Base-by-base conservation (phyloP, 352 stramenopile genomes). In the Elongisporangium prolatum region DNA sequence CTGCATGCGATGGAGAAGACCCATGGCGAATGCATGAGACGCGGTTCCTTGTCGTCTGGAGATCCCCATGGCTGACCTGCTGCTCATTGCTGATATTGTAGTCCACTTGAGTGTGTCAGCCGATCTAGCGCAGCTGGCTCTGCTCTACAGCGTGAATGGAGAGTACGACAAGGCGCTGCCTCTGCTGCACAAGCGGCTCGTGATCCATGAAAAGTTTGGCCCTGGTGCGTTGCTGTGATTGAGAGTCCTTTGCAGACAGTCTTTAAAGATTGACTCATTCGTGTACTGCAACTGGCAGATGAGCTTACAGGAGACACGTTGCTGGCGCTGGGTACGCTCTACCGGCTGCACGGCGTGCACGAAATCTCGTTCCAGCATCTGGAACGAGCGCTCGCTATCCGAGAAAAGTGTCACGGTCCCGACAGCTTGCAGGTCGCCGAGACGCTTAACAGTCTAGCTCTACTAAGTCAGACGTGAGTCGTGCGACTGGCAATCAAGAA, bases 131-230 rank as follows among this genome's bases (percentile, higher is more conserved):
- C 79, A 91, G 60, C 67, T 89, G 34, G 77, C 77, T 37, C 60
- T 86, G 54, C 77, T 89, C 58, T 84, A 74, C 65, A 84, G 77
- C 57, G 89, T 91, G 77, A 76, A 75, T 48, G 76, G 82, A 38
- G 75, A 78, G 34, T 69, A 83, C 64, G 77, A 84, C 44, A 75
- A 86, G 60, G 80, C 82, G 52, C 74, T 91, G 24, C 71, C 73
- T 21, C 68, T 89, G 60, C 72, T 91, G 50, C 82, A 91, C 60
- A 77, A 75, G 60, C 79, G 80, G 2, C 76, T 91, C n/a, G 82
- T 91, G 25, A 91, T 91, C 67, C 82, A 91, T 61, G 82, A 91
- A 56, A 91, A 91, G 60, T 85, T 78, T 59, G 82, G 82, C 0
- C 77, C 80, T 8, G 75, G 80, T 90, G 59, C 60, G 56, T 58